These are phyloP conservation scores for Tricholoma bakamatsutake DNA, from an alignment of 768 basidiomycete species.

Conservation along the genomic window DNA sequence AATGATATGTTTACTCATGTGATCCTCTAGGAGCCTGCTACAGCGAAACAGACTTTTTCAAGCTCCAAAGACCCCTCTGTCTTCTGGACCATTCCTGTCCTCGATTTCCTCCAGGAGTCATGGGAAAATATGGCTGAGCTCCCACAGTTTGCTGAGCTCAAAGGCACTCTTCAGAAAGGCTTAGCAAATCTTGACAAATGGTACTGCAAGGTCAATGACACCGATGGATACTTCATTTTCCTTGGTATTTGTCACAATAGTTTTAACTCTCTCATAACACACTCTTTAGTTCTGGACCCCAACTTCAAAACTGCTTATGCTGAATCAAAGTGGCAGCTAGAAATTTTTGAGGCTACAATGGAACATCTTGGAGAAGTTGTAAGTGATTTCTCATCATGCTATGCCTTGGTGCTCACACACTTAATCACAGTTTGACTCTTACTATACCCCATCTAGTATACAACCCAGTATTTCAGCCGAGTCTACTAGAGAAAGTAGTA, in stretches of 20 bases:
- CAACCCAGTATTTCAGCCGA: neutral
- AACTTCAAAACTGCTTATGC: conserved; percentile 10
- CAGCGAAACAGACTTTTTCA: conserved; percentile 12
- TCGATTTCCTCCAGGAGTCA: conserved; percentile 9
- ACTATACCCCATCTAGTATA: neutral
- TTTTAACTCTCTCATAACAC: neutral
- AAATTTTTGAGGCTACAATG: neutral
- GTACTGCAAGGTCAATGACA: conserved; percentile 7
- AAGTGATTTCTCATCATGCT: neutral
- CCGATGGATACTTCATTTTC: conserved; percentile 11
- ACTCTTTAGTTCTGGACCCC: conserved; percentile 5
- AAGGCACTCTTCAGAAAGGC: conserved; percentile 4
- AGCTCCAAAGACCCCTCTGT: conserved; percentile 9
- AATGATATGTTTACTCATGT: neutral
- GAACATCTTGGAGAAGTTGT: neutral
- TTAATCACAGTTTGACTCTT: neutral
- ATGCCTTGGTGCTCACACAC: neutral
- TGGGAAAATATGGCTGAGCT: conserved; percentile 11
- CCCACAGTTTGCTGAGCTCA: no score
- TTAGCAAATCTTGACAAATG: conserved; percentile 12
- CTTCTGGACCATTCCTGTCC: conserved; percentile 12
- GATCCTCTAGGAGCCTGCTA: conserved; percentile 11
- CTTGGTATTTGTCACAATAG: neutral
- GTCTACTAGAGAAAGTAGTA: no score
- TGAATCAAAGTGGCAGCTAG: neutral